Evolutionary conservation across 1,284 basidiomycete genomes (phyloP).

Genomic region (Apiotrichum montevideense): DNA sequence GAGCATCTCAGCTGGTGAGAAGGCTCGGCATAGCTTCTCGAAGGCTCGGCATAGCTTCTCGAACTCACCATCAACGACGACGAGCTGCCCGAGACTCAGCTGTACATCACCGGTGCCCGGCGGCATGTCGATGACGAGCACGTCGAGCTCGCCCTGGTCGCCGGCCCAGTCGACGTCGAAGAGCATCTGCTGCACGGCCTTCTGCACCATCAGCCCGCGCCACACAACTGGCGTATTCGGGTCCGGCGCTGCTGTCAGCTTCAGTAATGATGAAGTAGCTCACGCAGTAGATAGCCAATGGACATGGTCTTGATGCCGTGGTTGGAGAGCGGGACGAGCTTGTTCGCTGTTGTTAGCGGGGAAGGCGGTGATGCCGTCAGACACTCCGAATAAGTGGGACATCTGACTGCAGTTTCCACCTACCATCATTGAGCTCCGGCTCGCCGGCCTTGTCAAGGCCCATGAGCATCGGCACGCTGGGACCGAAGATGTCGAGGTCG

Average conservation of each 20-base stretch:
- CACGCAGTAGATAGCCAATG: slow-evolving; percentile 69
- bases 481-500: slow-evolving; percentile 94
- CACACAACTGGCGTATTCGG: slow-evolving; percentile 84
- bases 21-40: neutral
- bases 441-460: slow-evolving; percentile 75
- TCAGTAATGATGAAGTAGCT: slow-evolving; percentile 6
- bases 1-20: neutral
- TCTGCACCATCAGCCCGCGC: slow-evolving; percentile 98
- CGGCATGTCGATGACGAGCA: slow-evolving; percentile 92
- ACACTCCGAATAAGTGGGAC: neutral
- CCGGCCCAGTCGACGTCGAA: slow-evolving; percentile 90
- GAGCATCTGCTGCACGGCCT: slow-evolving; percentile 88
- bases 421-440: slow-evolving; percentile 68
- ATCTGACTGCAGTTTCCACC: slow-evolving; percentile 24
- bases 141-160: slow-evolving; percentile 56
- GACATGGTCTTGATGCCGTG: slow-evolving; percentile 94
- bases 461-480: slow-evolving; percentile 92
- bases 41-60: too few species aligned
- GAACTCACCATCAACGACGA: slow-evolving; percentile 68
- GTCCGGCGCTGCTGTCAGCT: slow-evolving; percentile 32
- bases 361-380: too few species aligned
- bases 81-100: slow-evolving; percentile 84
- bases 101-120: slow-evolving; percentile 97
- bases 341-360: slow-evolving; percentile 54
- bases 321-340: slow-evolving; percentile 76